Base-by-base conservation (phyloP, 768 basidiomycete species). In the Boletus rubroflammeus region DNA sequence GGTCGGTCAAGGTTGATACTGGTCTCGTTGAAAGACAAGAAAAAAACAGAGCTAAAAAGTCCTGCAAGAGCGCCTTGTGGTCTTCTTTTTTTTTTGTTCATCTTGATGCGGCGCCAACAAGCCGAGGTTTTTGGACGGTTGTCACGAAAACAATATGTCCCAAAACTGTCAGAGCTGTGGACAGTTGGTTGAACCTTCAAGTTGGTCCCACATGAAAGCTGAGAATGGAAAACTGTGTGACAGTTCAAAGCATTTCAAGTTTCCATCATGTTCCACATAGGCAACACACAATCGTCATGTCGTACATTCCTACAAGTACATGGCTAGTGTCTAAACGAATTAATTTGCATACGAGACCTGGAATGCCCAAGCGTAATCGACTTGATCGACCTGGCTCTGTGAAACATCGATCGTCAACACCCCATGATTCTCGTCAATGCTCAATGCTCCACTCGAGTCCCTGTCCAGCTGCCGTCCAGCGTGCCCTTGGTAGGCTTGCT, bases 301-400 rank as follows among this genome's bases (percentile, higher is more conserved):
- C n/a, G n/a, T 40, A 57, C 56, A 45, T 7, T 13, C 28, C 23
- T 25, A 25, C 4, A 21, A 2, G 23, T 25, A 31, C 28, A 4
- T 17, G 21, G 39, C 2, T 8, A 31, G 14, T 15, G 9, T 35
- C 36, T 3, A 19, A 25, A 3, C 23, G 0, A 25, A 3, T 54
- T n/a, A 63, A 14, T 38, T 38, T 23, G 42, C 52, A 56, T 76
- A 77, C 40, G 57, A 58, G 11, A 76, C 70, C 48, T 71, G 64
- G 60, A 78, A 76, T 3, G 74, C 74, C 76, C 76, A 77, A 2
- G 77, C 76, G 49, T 60, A 65, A 14, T 73, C 58, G 2, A 74
- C 66, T 4, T 43, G 50, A 25, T 66, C 60, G 0, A 64, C 55
- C 35, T 64, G 58, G 23, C 51, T 53, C 9, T 67, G 64, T 7